Percentiles rank a stretch among this genome's conserved stretches.
Evolutionary conservation across 2,329 filamentous ascomycete species (phyloP).

Genomic region (Stagonosporopsis tanaceti): DNA sequence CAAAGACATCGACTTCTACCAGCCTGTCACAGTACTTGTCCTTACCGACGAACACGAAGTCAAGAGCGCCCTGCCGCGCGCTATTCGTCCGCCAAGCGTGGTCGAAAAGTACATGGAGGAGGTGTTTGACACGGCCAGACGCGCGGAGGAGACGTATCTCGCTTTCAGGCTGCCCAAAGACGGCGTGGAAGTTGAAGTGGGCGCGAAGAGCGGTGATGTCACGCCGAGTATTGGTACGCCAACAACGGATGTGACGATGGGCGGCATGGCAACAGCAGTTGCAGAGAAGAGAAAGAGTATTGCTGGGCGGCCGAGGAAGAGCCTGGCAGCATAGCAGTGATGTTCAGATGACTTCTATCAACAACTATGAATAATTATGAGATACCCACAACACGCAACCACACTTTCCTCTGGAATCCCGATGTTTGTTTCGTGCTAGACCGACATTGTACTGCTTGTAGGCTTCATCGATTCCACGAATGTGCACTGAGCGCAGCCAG

Average conservation of each 20-base stretch:
- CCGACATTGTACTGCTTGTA: too few species aligned
- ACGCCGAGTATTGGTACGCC: conserved; percentile 23
- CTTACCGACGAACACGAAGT: conserved; percentile 60
- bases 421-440: too few species aligned
- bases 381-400: too few species aligned
- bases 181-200: conserved; percentile 17
- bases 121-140: conserved; percentile 63
- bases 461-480: too few species aligned
- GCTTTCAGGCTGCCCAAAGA: conserved; percentile 62
- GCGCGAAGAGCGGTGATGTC: conserved; percentile 20
- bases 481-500: too few species aligned
- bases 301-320: conserved; percentile 8
- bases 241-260: conserved; percentile 23
- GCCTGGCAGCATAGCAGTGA: not conserved
- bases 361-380: not conserved
- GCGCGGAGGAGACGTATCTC: conserved; percentile 63
- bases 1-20: conserved; percentile 62
- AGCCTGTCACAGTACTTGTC: conserved; percentile 73
- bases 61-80: conserved; percentile 63
- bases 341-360: not conserved
- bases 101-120: conserved; percentile 51
- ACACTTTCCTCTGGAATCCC: too few species aligned
- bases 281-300: conserved; percentile 12
- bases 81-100: conserved; percentile 57
- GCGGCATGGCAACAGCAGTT: conserved; percentile 2